Conservation (phyloP, 345 rosid species). For the Gynandropsis gynandra region DNA sequence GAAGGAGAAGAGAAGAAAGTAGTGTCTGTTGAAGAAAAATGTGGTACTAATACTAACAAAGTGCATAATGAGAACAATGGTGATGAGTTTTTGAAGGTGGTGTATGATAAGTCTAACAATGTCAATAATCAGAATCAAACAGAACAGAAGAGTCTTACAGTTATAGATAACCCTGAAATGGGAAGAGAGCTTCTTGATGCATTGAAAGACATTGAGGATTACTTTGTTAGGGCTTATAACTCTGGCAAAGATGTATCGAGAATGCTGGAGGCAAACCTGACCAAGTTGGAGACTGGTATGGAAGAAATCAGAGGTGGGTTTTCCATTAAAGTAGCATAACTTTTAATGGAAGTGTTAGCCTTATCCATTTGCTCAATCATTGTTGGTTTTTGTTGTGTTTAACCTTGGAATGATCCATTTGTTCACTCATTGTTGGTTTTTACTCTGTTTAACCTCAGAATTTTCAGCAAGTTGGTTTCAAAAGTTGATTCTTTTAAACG, state of each 20-base stretch:
- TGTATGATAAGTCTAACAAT: background rate
- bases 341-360: too few relatives aligned
- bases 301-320: slow-evolving; percentile 36
- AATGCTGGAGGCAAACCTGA: slow-evolving; percentile 37
- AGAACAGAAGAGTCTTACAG: slow-evolving; percentile 20
- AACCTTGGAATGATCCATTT: background rate
- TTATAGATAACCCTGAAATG: slow-evolving; percentile 23
- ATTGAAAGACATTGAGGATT: slow-evolving; percentile 33
- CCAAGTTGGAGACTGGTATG: slow-evolving; percentile 29
- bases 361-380: background rate
- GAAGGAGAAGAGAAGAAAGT: slow-evolving; percentile 18
- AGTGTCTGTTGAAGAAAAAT: slow-evolving; percentile 15
- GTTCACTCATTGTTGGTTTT: background rate
- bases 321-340: background rate
- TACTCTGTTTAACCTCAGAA: background rate
- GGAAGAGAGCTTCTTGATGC: slow-evolving; percentile 39
- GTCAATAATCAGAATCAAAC: background rate
- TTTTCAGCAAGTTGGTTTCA: too few relatives aligned
- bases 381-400: background rate
- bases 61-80: slow-evolving; percentile 9
- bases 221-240: slow-evolving; percentile 32
- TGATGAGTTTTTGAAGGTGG: slow-evolving; percentile 7
- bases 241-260: slow-evolving; percentile 43
- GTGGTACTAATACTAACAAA: slow-evolving; percentile 12
- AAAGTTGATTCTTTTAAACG: too few relatives aligned